Evolutionary conservation across 2,329 filamentous ascomycete genomes (phyloP).

Genomic region (Knufia fluminis): DNA sequence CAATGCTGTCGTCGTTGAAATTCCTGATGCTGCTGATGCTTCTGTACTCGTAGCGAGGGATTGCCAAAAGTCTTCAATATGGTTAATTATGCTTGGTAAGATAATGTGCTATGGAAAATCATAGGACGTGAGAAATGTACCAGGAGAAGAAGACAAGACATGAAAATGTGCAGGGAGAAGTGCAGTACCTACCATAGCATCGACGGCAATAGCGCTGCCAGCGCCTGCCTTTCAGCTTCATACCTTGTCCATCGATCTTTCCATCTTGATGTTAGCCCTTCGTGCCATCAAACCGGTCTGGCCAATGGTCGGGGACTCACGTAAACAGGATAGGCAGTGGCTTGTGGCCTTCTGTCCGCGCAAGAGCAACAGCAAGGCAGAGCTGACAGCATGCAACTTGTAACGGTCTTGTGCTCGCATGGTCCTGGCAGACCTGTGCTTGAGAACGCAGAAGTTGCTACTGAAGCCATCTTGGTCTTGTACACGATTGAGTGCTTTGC

Average conservation of each 20-base stretch:
- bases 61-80: slow-evolving; percentile 7
- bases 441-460: background rate
- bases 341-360: slow-evolving; percentile 19
- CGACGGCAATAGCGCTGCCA: slow-evolving; percentile 23
- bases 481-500: too few relatives aligned
- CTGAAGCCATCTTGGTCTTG: background rate
- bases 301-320: background rate
- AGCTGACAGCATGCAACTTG: slow-evolving; percentile 18
- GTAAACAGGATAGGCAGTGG: slow-evolving; percentile 21
- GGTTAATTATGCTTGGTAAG: slow-evolving; percentile 1
- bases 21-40: background rate
- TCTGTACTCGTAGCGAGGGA: background rate
- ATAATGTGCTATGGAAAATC: background rate
- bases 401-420: slow-evolving; percentile 20
- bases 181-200: slow-evolving; percentile 19
- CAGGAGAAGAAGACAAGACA: background rate
- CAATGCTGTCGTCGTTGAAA: background rate
- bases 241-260: slow-evolving; percentile 20
- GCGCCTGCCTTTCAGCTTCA: slow-evolving; percentile 19
- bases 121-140: background rate
- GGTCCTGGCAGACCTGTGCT: slow-evolving; percentile 1
- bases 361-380: slow-evolving; percentile 22
- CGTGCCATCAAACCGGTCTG: background rate
- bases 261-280: background rate
- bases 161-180: background rate